These are phyloP conservation scores for Lentinula guzmanii DNA, from an alignment of 768 basidiomycete species.

Conservation along the genomic window DNA sequence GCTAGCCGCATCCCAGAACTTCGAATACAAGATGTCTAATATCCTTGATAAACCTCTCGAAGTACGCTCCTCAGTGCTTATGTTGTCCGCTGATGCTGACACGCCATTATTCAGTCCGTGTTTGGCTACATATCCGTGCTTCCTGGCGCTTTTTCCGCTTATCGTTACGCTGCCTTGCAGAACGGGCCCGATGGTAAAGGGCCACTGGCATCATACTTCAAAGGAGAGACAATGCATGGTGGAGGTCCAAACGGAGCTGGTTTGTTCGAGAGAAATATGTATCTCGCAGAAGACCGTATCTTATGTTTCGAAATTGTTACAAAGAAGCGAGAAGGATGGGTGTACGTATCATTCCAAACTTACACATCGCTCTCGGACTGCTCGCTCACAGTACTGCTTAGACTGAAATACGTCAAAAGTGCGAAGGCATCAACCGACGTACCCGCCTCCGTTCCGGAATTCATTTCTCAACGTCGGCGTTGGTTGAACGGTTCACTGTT, in stretches of 20 bases:
- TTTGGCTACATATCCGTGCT: slow-evolving; percentile 86
- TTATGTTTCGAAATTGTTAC: slow-evolving; percentile 92
- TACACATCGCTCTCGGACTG: not conserved
- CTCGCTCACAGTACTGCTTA: slow-evolving; percentile 16
- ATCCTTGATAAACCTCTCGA: slow-evolving; percentile 95
- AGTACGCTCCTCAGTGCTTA: slow-evolving; percentile 31
- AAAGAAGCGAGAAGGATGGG: slow-evolving; percentile 79
- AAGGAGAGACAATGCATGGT: slow-evolving; percentile 84
- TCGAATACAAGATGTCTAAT: slow-evolving; percentile 97
- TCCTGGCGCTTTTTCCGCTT: slow-evolving; percentile 90
- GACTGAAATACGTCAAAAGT: slow-evolving; percentile 84
- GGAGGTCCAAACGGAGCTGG: slow-evolving; percentile 54
- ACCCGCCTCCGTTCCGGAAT: slow-evolving; percentile 82
- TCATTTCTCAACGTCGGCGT: slow-evolving; percentile 89
- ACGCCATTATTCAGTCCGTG: slow-evolving; percentile 44
- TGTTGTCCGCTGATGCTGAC: not conserved
- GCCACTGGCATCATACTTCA: slow-evolving; percentile 89
- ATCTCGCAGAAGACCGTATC: slow-evolving; percentile 86
- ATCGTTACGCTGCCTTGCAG: slow-evolving; percentile 80
- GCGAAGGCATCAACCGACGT: slow-evolving; percentile 97
- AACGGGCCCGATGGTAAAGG: slow-evolving; percentile 88
- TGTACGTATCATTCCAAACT: slow-evolving; percentile 37
- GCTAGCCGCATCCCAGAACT: slow-evolving; percentile 91
- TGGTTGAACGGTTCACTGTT: slow-evolving; percentile 90
- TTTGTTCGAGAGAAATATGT: slow-evolving; percentile 87